Evolutionary conservation across 129 eudicot genomes (phyloP).

Genomic region (Erigeron canadensis): DNA sequence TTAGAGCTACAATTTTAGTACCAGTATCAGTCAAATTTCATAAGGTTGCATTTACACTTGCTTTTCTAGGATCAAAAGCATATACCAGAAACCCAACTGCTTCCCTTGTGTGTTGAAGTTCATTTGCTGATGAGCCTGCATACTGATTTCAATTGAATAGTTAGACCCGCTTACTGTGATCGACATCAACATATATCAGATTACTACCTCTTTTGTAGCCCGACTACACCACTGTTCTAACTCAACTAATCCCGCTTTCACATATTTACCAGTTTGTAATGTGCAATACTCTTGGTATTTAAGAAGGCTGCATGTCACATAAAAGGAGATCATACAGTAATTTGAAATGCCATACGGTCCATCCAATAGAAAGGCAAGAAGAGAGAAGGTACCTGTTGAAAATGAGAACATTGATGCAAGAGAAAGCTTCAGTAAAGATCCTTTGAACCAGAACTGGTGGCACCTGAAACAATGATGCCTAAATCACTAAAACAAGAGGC

Average conservation of each 20-base stretch:
- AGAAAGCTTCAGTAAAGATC: constrained; percentile 58
- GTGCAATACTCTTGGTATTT: constrained; percentile 60
- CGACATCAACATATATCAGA: not conserved
- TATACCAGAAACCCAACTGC: constrained; percentile 79
- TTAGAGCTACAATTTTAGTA: not conserved
- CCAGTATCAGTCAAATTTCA: not conserved
- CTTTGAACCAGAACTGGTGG: constrained; percentile 68
- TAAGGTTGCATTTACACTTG: constrained; percentile 5
- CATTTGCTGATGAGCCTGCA: constrained; percentile 65
- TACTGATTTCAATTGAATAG: constrained; percentile 37
- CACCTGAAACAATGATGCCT: constrained; percentile 51
- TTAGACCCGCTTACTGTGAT: not conserved
- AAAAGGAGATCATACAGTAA: constrained; percentile 12
- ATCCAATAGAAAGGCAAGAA: not conserved
- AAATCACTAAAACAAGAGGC: constrained; percentile 22
- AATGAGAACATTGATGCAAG: constrained; percentile 65
- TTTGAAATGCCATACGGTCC: not conserved
- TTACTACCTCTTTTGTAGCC: constrained; percentile 52
- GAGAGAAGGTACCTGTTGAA: constrained; percentile 63
- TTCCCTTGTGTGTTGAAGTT: constrained; percentile 56
- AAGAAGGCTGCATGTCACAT: constrained; percentile 46
- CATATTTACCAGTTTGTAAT: constrained; percentile 57
- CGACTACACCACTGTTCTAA: constrained; percentile 58
- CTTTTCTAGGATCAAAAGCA: constrained; percentile 23
- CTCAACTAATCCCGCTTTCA: constrained; percentile 54